Base-by-base conservation (phyloP, 352 stramenopile genomes). In the Phytophthora ohioensis region DNA sequence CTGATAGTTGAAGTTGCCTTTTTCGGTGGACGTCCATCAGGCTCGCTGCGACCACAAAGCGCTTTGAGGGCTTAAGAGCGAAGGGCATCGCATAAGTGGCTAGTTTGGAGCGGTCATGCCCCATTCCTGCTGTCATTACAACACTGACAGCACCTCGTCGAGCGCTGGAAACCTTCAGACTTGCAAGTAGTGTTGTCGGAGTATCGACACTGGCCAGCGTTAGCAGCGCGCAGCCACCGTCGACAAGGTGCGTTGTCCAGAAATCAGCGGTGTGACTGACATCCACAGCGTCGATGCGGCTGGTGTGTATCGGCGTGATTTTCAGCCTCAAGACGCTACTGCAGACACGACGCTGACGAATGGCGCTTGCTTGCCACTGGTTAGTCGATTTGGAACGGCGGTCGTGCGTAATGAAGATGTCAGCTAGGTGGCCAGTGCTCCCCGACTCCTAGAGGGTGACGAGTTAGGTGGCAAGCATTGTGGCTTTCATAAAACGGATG, bases 1-100 rank as follows among this genome's bases (percentile, higher is more conserved):
- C 61, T 53, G 38, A 4, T 21, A 58, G 31, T 66, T 70, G 60
- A 75, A 71, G 48, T 75, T 75, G 62, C 49, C 42, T 71, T 75
- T 71, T 75, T 59, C 12, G 39, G 45, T 57, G 34, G 49, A 57
- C 45, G 57, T 36, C 27, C 4, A 17, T 55, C 13, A 5, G n/a
- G 17, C 35, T 39, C 21, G 21, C 21, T 27, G 21, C 21, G 21
- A 27, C 21, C 21, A 2, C 21, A 27, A 27, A 27, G 21, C 21
- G 21, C 21, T 27, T 39, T 11, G 35, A 39, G 35, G 35, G 35
- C 35, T 39, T 39, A 7, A 11, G 35, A 39, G 35, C 35, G 35
- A 39, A 27, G 35, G 35, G 35, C 35, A 11, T 11, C 11, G 35
- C 35, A 9, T 11, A 39, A 39, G 35, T 5, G 35, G 35, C 35